Percentiles rank a stretch among this genome's conserved stretches.
Evolutionary conservation across 306 rosid genomes (phyloP).

Genomic region (Cucurbita argyrosperma): DNA sequence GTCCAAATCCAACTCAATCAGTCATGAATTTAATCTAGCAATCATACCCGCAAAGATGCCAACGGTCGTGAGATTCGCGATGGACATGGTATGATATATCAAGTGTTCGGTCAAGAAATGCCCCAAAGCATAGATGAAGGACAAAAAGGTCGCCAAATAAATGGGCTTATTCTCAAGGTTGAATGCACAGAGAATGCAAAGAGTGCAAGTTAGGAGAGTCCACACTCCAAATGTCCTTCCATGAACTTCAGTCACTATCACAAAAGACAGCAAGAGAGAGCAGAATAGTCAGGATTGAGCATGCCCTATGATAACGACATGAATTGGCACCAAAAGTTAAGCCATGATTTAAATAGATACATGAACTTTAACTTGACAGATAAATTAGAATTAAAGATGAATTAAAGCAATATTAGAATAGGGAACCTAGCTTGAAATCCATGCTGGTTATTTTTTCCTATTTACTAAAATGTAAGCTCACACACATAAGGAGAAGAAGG

Average conservation of each 20-base stretch:
- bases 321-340: not conserved
- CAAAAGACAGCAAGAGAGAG: not conserved
- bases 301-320: not conserved
- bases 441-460: not conserved
- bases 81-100: slow-evolving; percentile 61
- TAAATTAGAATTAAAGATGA: not conserved
- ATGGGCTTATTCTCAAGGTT: slow-evolving; percentile 86
- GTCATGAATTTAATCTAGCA: slow-evolving; percentile 1
- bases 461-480: not conserved
- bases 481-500: not conserved
- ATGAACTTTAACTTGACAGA: not conserved
- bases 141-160: slow-evolving; percentile 64
- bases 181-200: slow-evolving; percentile 80
- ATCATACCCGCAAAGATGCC: slow-evolving; percentile 76
- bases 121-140: slow-evolving; percentile 78
- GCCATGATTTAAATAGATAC: not conserved
- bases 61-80: slow-evolving; percentile 58
- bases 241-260: slow-evolving; percentile 82
- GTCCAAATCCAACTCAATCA: not conserved
- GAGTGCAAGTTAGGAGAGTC: slow-evolving; percentile 90
- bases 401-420: not conserved
- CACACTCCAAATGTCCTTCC: slow-evolving; percentile 93
- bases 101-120: slow-evolving; percentile 81
- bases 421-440: too few species aligned
- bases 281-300: not conserved